These are phyloP conservation scores for Talaromyces sp. DNA, from an alignment of 2,329 filamentous ascomycete genomes.

Conservation along the genomic window DNA sequence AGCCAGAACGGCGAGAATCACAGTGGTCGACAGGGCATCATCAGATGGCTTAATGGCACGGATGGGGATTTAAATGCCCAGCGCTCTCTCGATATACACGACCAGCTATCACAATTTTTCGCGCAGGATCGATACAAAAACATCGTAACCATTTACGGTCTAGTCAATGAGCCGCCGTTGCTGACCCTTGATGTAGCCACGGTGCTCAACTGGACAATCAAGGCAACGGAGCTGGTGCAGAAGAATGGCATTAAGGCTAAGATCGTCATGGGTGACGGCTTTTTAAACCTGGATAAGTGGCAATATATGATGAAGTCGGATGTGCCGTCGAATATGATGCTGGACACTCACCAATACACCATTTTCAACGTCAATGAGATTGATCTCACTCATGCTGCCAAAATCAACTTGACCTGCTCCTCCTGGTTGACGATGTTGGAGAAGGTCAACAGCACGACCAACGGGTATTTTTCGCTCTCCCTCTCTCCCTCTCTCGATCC, in stretches of 20 bases:
- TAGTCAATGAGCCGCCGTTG: constrained; percentile 94
- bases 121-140: constrained; percentile 89
- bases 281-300: constrained; percentile 88
- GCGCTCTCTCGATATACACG: constrained; percentile 79
- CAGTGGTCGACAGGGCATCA: constrained; percentile 72
- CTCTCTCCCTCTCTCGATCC: background rate
- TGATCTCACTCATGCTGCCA: constrained; percentile 71
- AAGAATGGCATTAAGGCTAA: constrained; percentile 67
- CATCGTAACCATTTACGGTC: constrained; percentile 84
- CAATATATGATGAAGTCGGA: constrained; percentile 68
- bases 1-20: constrained; percentile 99
- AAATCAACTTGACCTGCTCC: constrained; percentile 79
- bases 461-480: constrained; percentile 49
- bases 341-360: constrained; percentile 98
- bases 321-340: constrained; percentile 62
- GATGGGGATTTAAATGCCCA: constrained; percentile 73
- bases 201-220: constrained; percentile 74
- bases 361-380: constrained; percentile 94
- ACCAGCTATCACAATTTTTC: constrained; percentile 85
- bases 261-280: constrained; percentile 89
- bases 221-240: constrained; percentile 67
- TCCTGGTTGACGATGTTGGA: constrained; percentile 79
- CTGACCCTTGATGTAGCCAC: constrained; percentile 57
- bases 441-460: constrained; percentile 64
- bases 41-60: constrained; percentile 88